These are phyloP conservation scores for Fonsecaea nubica DNA, from an alignment of 2,329 filamentous ascomycete species.

Conservation along the genomic window DNA sequence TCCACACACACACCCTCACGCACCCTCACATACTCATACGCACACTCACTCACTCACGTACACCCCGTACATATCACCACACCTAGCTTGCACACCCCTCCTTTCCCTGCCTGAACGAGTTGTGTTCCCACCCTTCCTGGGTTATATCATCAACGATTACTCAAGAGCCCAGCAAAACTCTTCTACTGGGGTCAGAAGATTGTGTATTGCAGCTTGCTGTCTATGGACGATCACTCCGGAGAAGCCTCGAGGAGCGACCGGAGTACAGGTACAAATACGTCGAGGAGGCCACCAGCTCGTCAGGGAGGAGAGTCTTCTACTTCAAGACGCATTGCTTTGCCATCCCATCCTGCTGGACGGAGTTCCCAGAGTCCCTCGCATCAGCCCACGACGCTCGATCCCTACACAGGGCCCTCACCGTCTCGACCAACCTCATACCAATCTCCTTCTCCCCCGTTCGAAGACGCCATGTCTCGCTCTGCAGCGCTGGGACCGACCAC, in stretches of 20 bases:
- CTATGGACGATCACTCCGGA: slow-evolving; percentile 30
- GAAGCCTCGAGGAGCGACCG: slow-evolving; percentile 18
- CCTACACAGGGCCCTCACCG: slow-evolving; percentile 16
- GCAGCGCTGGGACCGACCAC: slow-evolving; percentile 23
- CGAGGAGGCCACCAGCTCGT: slow-evolving; percentile 21
- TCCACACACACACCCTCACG: not conserved
- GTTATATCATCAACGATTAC: slow-evolving; percentile 38
- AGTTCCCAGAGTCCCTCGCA: slow-evolving; percentile 21
- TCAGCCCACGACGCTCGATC: slow-evolving; percentile 3
- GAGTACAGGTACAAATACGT: slow-evolving; percentile 18
- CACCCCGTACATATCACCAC: slow-evolving; percentile 3
- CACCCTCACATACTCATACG: not conserved
- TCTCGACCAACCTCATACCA: slow-evolving; percentile 14
- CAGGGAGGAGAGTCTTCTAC: slow-evolving; percentile 21
- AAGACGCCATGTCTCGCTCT: slow-evolving; percentile 29
- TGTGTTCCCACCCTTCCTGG: slow-evolving; percentile 20
- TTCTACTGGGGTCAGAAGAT: not conserved
- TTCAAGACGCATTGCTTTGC: slow-evolving; percentile 11
- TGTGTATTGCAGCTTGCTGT: slow-evolving; percentile 18
- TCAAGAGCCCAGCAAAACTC: slow-evolving; percentile 22
- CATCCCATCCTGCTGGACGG: slow-evolving; percentile 22
- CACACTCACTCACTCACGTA: not conserved
- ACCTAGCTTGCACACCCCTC: not conserved
- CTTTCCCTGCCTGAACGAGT: slow-evolving; percentile 22
- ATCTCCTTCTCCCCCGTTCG: slow-evolving; percentile 14